Conservation (phyloP, 306 rosid species). For the Cicer yamashitae region DNA sequence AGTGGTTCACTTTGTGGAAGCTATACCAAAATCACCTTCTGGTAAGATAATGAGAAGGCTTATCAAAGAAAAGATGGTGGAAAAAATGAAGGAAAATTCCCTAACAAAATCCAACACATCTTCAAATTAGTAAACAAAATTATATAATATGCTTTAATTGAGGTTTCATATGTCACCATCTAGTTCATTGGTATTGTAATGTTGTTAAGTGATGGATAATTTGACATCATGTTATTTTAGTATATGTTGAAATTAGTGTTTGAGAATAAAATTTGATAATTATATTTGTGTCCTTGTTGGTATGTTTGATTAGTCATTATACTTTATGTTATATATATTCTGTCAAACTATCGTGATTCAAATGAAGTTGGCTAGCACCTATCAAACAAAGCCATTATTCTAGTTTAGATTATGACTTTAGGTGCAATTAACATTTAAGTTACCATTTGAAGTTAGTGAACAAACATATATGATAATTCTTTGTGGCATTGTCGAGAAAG, state of each 20-base stretch:
- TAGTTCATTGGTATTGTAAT: constrained; percentile 4
- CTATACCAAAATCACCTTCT: constrained; percentile 88
- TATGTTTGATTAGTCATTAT: constrained; percentile 45
- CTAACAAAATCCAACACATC: constrained; percentile 12
- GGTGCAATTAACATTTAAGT: constrained; percentile 16
- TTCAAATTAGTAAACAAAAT: constrained; percentile 24
- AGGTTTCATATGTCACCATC: constrained; percentile 30
- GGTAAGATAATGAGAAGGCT: constrained; percentile 93
- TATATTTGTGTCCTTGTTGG: constrained; percentile 59
- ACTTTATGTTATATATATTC: background rate
- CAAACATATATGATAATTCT: constrained; percentile 31
- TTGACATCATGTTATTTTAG: background rate
- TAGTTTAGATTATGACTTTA: constrained; percentile 22
- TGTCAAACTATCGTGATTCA: background rate
- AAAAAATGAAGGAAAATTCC: constrained; percentile 53
- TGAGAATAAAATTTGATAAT: constrained; percentile 30
- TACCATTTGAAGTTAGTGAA: constrained; percentile 1
- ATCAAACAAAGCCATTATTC: background rate
- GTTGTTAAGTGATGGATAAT: constrained; percentile 2
- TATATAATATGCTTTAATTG: constrained; percentile 14
- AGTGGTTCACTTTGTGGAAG: constrained; percentile 75
- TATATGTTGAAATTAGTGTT: background rate
- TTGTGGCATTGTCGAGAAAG: background rate
- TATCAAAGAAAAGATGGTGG: constrained; percentile 60
- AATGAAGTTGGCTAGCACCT: background rate